These are phyloP conservation scores for Tolypocladium endophyticum DNA, from an alignment of 2,329 filamentous ascomycete species.

Conservation along the genomic window DNA sequence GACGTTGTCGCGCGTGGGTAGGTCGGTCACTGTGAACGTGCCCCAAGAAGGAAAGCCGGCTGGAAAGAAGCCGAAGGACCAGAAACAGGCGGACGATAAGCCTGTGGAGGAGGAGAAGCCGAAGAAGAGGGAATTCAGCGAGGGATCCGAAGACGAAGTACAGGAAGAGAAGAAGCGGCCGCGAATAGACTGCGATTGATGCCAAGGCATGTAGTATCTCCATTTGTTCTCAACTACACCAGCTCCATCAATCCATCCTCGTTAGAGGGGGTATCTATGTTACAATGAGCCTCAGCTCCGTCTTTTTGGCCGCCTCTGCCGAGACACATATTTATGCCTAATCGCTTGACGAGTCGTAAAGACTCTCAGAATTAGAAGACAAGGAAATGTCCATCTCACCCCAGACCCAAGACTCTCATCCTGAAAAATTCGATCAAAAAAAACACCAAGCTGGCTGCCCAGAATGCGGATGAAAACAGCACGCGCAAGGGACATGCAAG, in stretches of 20 bases:
- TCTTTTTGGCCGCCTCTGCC: not conserved
- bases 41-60: not conserved
- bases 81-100: not conserved
- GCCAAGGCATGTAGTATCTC: not conserved
- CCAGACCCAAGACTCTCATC: not conserved
- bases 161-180: too few species aligned
- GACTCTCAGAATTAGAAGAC: not conserved
- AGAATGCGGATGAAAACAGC: not conserved
- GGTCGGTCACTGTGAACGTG: not conserved
- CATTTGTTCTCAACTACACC: not conserved
- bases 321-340: not conserved
- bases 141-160: too few species aligned
- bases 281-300: not conserved
- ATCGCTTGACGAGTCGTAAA: not conserved
- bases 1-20: not conserved
- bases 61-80: not conserved
- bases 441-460: constrained; percentile 11
- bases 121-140: too few species aligned
- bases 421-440: not conserved
- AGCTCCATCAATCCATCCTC: not conserved
- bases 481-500: not conserved
- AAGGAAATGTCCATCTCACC: not conserved
- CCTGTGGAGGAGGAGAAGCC: not conserved
- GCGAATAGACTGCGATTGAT: too few species aligned
- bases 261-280: constrained; percentile 1